Base-by-base conservation (phyloP, 345 rosid genomes). In the Gossypium thurberi region DNA sequence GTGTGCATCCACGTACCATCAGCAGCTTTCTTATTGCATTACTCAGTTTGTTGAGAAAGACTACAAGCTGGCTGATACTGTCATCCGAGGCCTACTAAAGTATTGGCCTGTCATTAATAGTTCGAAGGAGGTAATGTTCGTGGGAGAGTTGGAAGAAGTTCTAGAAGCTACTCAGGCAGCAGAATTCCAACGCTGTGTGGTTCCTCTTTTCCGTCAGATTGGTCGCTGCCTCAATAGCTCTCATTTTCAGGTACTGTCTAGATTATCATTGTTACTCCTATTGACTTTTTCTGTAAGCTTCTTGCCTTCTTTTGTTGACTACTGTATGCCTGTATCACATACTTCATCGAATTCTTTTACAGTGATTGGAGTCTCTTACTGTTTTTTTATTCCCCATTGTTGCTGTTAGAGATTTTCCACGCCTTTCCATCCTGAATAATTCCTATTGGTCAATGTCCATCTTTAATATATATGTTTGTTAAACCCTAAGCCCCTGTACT, bases 21-120 rank as follows among this genome's bases (percentile, higher is more conserved):
- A 88, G 69, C 93, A 88, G 58, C 90, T 90, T 51, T 90, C 87
- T 17, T 90, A 90, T 75, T 90, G 93, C 77, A 87, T 90, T 63
- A 86, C 87, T 78, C 96, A 90, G 79, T 90, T 88, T 77, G 89
- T 87, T 66, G 96, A 90, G 82, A 33, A 90, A 82, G 96, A 90
- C 74, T 77, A 80, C 80, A 90, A 90, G 87, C 87, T 90, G 65
- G 37, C 37, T 33, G 91, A 90, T 76, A 87, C 91, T 6, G 89
- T 90, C 42, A 82, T 90, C 70, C 84, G 89, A 73, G 90, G 93
- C 13, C 86, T 90, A 63, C 52, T 90, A 58, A 90, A 83, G 77
- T 90, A 84, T 71, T 90, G 96, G 96, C 93, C 96, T 5, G 72
- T 90, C 20, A 90, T 89, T 17, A 88, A 90, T 79, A 87, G 92